Percentiles rank a stretch among this genome's conserved stretches.
phyloP scores from a whole-genome alignment of 768 basidiomycete species.

The Amanita rimosa region DNA sequence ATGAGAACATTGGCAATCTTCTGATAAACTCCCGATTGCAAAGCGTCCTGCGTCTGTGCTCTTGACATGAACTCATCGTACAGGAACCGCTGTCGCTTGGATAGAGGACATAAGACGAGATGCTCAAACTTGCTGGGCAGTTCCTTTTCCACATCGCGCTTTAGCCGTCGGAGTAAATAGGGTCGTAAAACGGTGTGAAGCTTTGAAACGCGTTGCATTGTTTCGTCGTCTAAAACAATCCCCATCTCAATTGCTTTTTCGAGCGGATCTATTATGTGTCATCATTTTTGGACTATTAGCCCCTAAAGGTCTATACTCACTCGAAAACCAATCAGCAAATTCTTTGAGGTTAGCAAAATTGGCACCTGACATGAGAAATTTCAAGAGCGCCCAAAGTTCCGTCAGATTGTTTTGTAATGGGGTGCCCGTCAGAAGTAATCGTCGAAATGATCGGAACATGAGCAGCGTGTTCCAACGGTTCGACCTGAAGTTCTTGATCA shows the following conservation, averaged over 20 bases:
- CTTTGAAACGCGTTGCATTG: slow-evolving; percentile 71
- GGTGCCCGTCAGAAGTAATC: slow-evolving; percentile 89
- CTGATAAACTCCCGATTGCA: slow-evolving; percentile 79
- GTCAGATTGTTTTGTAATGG: slow-evolving; percentile 95
- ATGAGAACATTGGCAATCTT: slow-evolving; percentile 92
- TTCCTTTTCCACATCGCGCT: slow-evolving; percentile 95
- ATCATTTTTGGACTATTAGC: not conserved
- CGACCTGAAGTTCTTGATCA: slow-evolving; percentile 95
- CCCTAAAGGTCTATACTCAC: slow-evolving; percentile 32
- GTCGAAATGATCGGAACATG: slow-evolving; percentile 78
- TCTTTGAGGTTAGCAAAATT: slow-evolving; percentile 88
- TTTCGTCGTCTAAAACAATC: slow-evolving; percentile 66
- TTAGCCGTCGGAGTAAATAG: slow-evolving; percentile 90
- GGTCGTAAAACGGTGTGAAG: slow-evolving; percentile 94
- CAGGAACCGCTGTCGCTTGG: slow-evolving; percentile 87
- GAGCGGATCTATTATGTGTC: slow-evolving; percentile 57
- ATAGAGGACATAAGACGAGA: slow-evolving; percentile 76
- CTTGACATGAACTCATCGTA: slow-evolving; percentile 96
- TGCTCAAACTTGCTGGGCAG: slow-evolving; percentile 92
- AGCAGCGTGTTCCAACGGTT: slow-evolving; percentile 89
- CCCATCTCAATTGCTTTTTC: slow-evolving; percentile 91
- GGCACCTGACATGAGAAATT: slow-evolving; percentile 86
- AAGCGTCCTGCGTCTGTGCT: slow-evolving; percentile 69
- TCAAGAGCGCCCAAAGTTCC: slow-evolving; percentile 90
- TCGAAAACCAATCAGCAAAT: slow-evolving; percentile 95